A percentile compares a stretch with the other conserved stretches of the same genome.
Evolutionary conservation across 148 eudicot genomes (phyloP).

Genomic region (Spergularia marina): DNA sequence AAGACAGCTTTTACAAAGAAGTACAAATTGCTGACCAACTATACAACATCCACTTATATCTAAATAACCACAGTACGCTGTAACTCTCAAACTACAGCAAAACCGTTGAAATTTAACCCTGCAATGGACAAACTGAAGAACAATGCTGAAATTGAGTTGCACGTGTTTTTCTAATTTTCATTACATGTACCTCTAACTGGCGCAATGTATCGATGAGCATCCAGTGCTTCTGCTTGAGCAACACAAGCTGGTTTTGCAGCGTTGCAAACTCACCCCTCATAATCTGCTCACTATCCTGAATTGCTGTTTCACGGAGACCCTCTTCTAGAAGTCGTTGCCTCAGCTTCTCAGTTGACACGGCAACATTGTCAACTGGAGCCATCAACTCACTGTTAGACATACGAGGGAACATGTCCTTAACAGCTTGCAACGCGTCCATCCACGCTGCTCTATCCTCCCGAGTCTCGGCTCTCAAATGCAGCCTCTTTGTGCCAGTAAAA

Average conservation of each 20-base stretch:
- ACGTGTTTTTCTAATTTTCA: conserved; percentile 27
- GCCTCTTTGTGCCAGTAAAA: conserved; percentile 86
- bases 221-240: conserved; percentile 80
- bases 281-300: conserved; percentile 73
- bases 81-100: conserved; percentile 1
- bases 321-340: conserved; percentile 67
- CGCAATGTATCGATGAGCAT: conserved; percentile 65
- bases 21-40: not conserved
- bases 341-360: conserved; percentile 63
- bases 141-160: conserved; percentile 30
- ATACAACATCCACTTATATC: not conserved
- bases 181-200: conserved; percentile 77
- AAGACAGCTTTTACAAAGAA: conserved; percentile 4
- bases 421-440: conserved; percentile 85
- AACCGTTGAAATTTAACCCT: not conserved
- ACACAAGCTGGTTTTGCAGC: conserved; percentile 65
- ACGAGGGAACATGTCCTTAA: conserved; percentile 86
- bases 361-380: conserved; percentile 56
- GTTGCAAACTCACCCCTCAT: conserved; percentile 68
- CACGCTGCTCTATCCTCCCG: conserved; percentile 69
- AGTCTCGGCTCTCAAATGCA: conserved; percentile 80
- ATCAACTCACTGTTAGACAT: conserved; percentile 75
- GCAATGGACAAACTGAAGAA: conserved; percentile 40
- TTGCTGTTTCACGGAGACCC: conserved; percentile 63
- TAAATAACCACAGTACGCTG: not conserved